Conservation (phyloP, 2,329 filamentous ascomycete species). For the Aureobasidium namibiae region DNA sequence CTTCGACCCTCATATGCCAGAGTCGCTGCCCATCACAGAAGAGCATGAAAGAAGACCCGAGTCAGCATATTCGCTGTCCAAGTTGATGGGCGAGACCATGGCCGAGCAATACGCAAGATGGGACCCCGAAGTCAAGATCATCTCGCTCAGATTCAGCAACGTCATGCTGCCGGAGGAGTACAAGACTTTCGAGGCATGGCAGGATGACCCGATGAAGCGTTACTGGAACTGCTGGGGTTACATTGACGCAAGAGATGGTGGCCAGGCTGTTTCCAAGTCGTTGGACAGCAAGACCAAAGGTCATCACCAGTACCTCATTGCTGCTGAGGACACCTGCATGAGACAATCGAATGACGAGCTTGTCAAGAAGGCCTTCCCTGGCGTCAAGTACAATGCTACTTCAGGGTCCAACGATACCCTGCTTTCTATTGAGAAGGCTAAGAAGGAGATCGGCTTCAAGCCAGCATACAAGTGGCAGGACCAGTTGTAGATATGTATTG, state of each 20-base stretch:
- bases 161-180: slow-evolving; percentile 21
- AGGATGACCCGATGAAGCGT: slow-evolving; percentile 18
- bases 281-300: slow-evolving; percentile 17
- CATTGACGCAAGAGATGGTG: slow-evolving; percentile 19
- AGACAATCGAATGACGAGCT: slow-evolving; percentile 19
- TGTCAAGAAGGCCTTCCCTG: slow-evolving; percentile 18
- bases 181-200: slow-evolving; percentile 18
- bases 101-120: slow-evolving; percentile 19
- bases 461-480: slow-evolving; percentile 20
- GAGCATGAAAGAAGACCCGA: slow-evolving; percentile 19
- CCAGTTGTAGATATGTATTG: slow-evolving; percentile 8
- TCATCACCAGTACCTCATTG: slow-evolving; percentile 19
- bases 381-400: slow-evolving; percentile 18
- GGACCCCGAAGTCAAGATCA: slow-evolving; percentile 19
- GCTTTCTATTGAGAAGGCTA: slow-evolving; percentile 20
- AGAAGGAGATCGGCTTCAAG: slow-evolving; percentile 19
- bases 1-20: slow-evolving; percentile 18
- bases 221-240: slow-evolving; percentile 22
- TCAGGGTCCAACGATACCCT: slow-evolving; percentile 16
- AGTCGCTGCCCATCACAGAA: slow-evolving; percentile 18
- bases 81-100: slow-evolving; percentile 19
- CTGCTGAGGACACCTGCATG: slow-evolving; percentile 20
- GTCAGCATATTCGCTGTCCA: slow-evolving; percentile 19
- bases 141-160: slow-evolving; percentile 20
- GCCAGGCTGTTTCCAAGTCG: slow-evolving; percentile 17